phyloP scores from a whole-genome alignment of 176 grass and related monocot species.

The Carex scoparia region DNA sequence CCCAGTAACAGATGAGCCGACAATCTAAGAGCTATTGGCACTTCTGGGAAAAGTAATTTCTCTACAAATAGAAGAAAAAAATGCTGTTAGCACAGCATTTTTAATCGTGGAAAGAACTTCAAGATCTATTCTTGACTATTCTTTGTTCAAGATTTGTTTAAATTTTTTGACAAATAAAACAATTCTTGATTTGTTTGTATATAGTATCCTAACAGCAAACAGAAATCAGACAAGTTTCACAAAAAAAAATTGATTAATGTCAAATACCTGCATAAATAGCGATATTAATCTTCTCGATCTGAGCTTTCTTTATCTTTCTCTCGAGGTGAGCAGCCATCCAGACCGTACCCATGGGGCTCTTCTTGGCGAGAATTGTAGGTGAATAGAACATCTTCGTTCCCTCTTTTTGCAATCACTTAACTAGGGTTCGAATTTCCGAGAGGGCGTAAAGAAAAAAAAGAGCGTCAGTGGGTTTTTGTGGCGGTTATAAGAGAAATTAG shows the following conservation, averaged over 20 bases:
- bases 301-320: slow-evolving; percentile 80
- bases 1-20: slow-evolving; percentile 91
- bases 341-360: slow-evolving; percentile 56
- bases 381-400: slow-evolving; percentile 74
- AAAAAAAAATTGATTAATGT: neutral
- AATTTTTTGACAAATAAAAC: no score
- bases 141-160: neutral
- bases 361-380: slow-evolving; percentile 69
- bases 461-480: no score
- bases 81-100: neutral
- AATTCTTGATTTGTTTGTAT: no score
- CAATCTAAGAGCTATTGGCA: slow-evolving; percentile 76
- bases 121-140: neutral
- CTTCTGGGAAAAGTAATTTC: slow-evolving; percentile 73
- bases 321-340: slow-evolving; percentile 95
- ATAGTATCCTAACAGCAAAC: no score
- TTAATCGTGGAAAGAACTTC: neutral
- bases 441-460: no score
- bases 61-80: slow-evolving; percentile 30
- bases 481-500: no score
- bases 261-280: slow-evolving; percentile 49
- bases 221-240: no score
- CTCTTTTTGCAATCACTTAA: neutral
- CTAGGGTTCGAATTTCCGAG: neutral
- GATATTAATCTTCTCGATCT: slow-evolving; percentile 74